Evolutionary conservation across 148 eudicot genomes (phyloP).

Genomic region (Vaccinium corymbosum): DNA sequence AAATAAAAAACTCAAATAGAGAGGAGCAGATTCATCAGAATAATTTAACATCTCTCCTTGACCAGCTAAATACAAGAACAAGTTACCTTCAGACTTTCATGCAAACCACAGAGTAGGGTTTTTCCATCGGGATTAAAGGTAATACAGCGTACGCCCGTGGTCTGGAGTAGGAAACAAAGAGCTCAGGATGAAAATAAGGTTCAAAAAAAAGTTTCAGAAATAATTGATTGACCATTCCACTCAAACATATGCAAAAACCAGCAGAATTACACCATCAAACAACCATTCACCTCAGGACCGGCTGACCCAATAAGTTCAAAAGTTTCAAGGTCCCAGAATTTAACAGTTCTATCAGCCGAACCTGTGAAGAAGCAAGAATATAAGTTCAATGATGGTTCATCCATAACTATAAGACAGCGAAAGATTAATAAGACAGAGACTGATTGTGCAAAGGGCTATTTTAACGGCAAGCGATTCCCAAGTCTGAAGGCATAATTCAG

Average conservation of each 20-base stretch:
- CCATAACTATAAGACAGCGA: background rate
- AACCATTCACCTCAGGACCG: constrained; percentile 78
- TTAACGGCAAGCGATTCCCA: background rate
- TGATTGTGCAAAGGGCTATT: background rate
- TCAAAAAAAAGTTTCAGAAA: constrained; percentile 12
- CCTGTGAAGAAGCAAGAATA: constrained; percentile 38
- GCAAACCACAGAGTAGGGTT: constrained; percentile 87
- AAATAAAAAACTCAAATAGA: constrained; percentile 17
- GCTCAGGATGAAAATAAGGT: constrained; percentile 7
- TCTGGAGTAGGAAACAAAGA: constrained; percentile 37
- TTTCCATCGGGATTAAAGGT: constrained; percentile 96
- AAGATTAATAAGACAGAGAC: background rate
- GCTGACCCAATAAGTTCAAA: constrained; percentile 97
- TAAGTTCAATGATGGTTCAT: constrained; percentile 3
- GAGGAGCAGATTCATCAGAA: background rate
- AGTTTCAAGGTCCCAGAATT: constrained; percentile 98
- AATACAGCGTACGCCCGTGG: constrained; percentile 90
- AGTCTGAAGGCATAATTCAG: constrained; percentile 4
- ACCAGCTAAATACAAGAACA: constrained; percentile 12
- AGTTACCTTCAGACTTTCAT: constrained; percentile 84
- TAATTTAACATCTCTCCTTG: background rate
- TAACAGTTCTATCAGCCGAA: constrained; percentile 88
- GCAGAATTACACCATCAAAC: constrained; percentile 12
- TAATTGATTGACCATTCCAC: background rate
- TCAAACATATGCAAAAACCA: constrained; percentile 6